Evolutionary conservation across 768 basidiomycete genomes (phyloP).

Genomic region (Tephrocybe sp.): DNA sequence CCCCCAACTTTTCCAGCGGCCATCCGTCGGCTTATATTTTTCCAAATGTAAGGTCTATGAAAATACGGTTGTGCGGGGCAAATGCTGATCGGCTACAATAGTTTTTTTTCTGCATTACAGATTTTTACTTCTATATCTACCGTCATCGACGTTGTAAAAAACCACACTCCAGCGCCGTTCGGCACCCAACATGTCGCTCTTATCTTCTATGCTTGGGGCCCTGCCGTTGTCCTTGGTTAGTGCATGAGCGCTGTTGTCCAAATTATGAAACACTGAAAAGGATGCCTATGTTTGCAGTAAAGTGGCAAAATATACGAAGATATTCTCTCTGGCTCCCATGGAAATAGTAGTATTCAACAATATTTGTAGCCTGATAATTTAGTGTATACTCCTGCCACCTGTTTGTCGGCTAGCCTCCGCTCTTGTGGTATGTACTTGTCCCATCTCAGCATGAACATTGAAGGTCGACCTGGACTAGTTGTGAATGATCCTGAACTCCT

Average conservation of each 20-base stretch:
- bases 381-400: no score
- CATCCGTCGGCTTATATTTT: constrained; percentile 53
- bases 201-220: constrained; percentile 60
- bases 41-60: constrained; percentile 47
- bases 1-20: constrained; percentile 37
- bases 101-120: constrained; percentile 46
- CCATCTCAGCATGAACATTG: no score
- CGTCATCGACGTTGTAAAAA: constrained; percentile 46
- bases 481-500: no score
- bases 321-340: not conserved
- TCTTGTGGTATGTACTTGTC: no score
- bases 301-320: not conserved
- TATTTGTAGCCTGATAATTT: no score
- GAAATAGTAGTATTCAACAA: constrained; percentile 3
- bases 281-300: not conserved
- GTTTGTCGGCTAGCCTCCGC: no score
- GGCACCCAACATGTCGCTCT: constrained; percentile 68
- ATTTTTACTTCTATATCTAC: constrained; percentile 50
- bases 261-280: no score
- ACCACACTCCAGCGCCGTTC: constrained; percentile 47
- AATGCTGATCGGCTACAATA: constrained; percentile 14
- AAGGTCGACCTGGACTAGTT: no score
- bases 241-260: no score
- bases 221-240: constrained; percentile 54
- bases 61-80: not conserved